Percentiles rank a stretch among this genome's conserved stretches.
Evolutionary conservation across 768 basidiomycete genomes (phyloP).

Genomic region (Auricularia cornea): DNA sequence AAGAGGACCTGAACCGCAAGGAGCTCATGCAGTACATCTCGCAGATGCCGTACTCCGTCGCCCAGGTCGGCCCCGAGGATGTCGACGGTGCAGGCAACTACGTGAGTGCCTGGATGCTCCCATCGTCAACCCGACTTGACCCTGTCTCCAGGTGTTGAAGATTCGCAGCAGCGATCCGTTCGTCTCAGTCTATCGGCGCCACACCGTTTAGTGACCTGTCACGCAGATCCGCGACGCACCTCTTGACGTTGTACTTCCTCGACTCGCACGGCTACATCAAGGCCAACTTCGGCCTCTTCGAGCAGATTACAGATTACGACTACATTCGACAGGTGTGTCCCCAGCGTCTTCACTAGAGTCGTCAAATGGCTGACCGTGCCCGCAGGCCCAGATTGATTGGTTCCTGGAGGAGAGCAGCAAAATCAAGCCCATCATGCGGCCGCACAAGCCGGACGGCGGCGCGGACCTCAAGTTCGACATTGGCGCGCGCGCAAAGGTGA

Average conservation of each 20-base stretch:
- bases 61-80: slow-evolving; percentile 70
- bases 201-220: background rate
- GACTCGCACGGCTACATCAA: slow-evolving; percentile 76
- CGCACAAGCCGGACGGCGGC: slow-evolving; percentile 69
- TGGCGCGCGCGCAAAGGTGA: slow-evolving; percentile 50
- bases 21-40: slow-evolving; percentile 57
- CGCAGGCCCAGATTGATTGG: slow-evolving; percentile 80
- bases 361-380: no score
- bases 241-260: slow-evolving; percentile 83
- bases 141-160: no score
- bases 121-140: no score
- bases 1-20: slow-evolving; percentile 52
- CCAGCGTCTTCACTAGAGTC: no score
- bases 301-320: slow-evolving; percentile 69
- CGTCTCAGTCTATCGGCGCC: slow-evolving; percentile 7
- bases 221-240: slow-evolving; percentile 69
- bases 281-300: slow-evolving; percentile 52
- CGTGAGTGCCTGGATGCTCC: no score
- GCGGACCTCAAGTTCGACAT: slow-evolving; percentile 59
- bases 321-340: no score
- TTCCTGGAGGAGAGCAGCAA: slow-evolving; percentile 71
- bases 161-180: slow-evolving; percentile 78
- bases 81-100: slow-evolving; percentile 92
- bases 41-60: slow-evolving; percentile 82
- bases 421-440: slow-evolving; percentile 69